Percentiles rank a stretch among this genome's conserved stretches.
These are phyloP conservation scores for Zasmidium cellare DNA, from an alignment of 2,329 filamentous ascomycete genomes.

Conservation along the genomic window DNA sequence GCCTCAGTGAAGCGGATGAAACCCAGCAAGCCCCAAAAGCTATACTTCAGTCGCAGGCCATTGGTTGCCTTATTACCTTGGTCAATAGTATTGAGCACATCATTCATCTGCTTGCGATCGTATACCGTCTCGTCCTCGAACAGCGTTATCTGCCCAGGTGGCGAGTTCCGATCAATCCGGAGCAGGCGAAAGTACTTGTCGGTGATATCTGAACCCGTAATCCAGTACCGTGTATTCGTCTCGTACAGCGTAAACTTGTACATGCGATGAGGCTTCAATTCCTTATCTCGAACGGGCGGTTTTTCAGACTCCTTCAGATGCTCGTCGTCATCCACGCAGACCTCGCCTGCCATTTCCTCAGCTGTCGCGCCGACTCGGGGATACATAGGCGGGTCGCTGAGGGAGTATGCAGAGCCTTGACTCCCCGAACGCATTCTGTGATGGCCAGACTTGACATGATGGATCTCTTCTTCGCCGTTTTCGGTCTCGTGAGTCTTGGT, in stretches of 20 bases:
- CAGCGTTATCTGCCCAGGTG: slow-evolving; percentile 75
- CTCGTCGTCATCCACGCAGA: slow-evolving; percentile 21
- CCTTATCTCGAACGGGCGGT: slow-evolving; percentile 16
- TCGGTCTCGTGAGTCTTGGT: neutral
- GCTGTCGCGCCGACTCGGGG: slow-evolving; percentile 30
- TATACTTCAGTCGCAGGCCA: slow-evolving; percentile 85
- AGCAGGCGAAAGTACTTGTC: slow-evolving; percentile 87
- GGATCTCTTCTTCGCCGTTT: slow-evolving; percentile 3
- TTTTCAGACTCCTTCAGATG: slow-evolving; percentile 22
- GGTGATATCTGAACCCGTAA: slow-evolving; percentile 87
- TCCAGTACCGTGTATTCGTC: slow-evolving; percentile 88
- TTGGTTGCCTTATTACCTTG: slow-evolving; percentile 91
- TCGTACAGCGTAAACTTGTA: slow-evolving; percentile 98
- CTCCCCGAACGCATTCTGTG: slow-evolving; percentile 11
- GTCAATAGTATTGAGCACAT: slow-evolving; percentile 90
- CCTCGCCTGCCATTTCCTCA: slow-evolving; percentile 26
- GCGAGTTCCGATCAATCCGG: slow-evolving; percentile 89
- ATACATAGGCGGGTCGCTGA: slow-evolving; percentile 26
- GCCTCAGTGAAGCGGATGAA: slow-evolving; percentile 95
- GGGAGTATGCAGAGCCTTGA: slow-evolving; percentile 12
- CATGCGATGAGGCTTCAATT: slow-evolving; percentile 55
- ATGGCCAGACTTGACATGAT: slow-evolving; percentile 4
- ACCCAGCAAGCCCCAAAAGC: slow-evolving; percentile 88
- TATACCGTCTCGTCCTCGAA: slow-evolving; percentile 96
- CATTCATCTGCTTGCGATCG: slow-evolving; percentile 85